phyloP scores from a whole-genome alignment of 2,329 filamentous ascomycete genomes.

The Dothistroma pini region DNA sequence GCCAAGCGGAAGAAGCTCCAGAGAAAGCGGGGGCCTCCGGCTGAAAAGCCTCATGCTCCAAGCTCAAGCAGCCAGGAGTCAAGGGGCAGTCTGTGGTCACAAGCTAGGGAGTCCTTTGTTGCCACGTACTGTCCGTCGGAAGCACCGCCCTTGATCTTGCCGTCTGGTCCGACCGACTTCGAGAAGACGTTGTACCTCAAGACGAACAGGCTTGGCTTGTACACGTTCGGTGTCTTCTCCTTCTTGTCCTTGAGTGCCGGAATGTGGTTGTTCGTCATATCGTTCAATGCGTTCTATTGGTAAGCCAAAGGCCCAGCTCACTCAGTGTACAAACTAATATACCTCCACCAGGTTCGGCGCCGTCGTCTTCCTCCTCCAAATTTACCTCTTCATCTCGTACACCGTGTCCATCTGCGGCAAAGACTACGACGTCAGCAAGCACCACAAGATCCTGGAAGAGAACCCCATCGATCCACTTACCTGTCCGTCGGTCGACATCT shows the following conservation, averaged over 20 bases:
- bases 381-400: conserved; percentile 44
- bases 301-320: neutral
- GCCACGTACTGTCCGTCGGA: conserved; percentile 18
- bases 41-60: conserved; percentile 4
- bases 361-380: conserved; percentile 32
- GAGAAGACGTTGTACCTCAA: conserved; percentile 41
- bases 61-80: conserved; percentile 11
- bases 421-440: conserved; percentile 39
- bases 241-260: conserved; percentile 42
- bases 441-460: conserved; percentile 33
- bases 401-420: conserved; percentile 40
- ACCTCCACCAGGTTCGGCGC: conserved; percentile 34
- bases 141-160: conserved; percentile 30
- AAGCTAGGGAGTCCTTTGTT: conserved; percentile 17
- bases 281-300: conserved; percentile 30
- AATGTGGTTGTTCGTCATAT: conserved; percentile 44
- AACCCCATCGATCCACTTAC: conserved; percentile 35
- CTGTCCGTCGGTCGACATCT: conserved; percentile 42
- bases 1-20: conserved; percentile 14
- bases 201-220: conserved; percentile 41
- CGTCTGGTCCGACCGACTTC: conserved; percentile 38
- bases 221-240: conserved; percentile 41
- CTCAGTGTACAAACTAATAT: neutral
- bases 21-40: conserved; percentile 6
- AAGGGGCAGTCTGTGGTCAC: conserved; percentile 13